These are phyloP conservation scores for Tricholoma flavovirens DNA, from an alignment of 768 basidiomycete genomes.

Conservation along the genomic window DNA sequence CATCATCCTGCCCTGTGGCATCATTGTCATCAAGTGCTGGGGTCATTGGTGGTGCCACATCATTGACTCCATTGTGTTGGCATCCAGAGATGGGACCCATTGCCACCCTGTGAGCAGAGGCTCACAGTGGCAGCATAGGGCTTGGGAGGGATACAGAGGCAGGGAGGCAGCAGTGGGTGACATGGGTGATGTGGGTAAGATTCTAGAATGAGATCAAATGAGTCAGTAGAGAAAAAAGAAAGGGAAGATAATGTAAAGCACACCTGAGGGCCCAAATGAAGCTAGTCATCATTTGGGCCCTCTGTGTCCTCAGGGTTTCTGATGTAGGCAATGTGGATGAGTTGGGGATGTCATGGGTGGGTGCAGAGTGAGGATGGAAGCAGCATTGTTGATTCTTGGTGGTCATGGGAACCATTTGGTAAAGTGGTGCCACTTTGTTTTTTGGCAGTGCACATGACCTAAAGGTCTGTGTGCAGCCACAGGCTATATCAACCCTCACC, in stretches of 20 bases:
- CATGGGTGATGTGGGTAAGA: background rate
- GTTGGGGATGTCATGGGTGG: too few relatives aligned
- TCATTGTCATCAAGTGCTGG: too few relatives aligned
- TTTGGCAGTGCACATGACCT: background rate
- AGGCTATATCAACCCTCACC: background rate
- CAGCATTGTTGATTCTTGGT: background rate
- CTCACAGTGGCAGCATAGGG: too few relatives aligned
- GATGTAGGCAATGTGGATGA: too few relatives aligned
- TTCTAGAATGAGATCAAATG: background rate
- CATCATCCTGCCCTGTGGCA: too few relatives aligned
- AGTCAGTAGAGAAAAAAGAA: background rate
- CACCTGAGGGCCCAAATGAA: background rate
- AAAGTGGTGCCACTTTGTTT: background rate
- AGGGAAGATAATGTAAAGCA: background rate
- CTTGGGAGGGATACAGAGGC: background rate
- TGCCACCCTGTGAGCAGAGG: too few relatives aligned
- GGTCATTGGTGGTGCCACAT: too few relatives aligned
- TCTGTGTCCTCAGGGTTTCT: background rate
- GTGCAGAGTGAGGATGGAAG: background rate
- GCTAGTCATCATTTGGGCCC: background rate
- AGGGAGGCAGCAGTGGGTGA: background rate
- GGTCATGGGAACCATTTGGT: background rate
- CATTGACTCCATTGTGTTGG: too few relatives aligned
- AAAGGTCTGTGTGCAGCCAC: background rate
- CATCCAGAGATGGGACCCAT: too few relatives aligned